These are phyloP conservation scores for Melanomma pulvis-pyrius DNA, from an alignment of 495 filamentous ascomycete genomes.

Conservation along the genomic window DNA sequence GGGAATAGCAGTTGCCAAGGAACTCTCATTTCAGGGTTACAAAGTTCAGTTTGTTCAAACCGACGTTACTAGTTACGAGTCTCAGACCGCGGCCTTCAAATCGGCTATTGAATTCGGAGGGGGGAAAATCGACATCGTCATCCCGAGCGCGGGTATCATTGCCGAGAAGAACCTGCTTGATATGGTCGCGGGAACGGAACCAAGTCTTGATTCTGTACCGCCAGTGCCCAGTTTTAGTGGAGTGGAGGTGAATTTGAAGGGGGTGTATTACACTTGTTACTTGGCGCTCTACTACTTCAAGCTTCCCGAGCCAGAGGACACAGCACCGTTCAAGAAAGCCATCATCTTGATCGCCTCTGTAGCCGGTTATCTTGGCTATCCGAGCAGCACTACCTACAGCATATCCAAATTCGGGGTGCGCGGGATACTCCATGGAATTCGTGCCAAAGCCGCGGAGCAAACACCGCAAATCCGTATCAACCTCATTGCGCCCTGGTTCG, in stretches of 20 bases:
- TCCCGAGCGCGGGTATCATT: conserved; percentile 26
- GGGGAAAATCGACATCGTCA: conserved; percentile 31
- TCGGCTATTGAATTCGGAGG: conserved; percentile 24
- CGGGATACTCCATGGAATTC: conserved; percentile 26
- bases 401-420: conserved; percentile 37
- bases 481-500: conserved; percentile 35
- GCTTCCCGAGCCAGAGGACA: conserved; percentile 1
- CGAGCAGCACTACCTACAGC: conserved; percentile 17
- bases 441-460: conserved; percentile 6
- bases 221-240: conserved; percentile 20
- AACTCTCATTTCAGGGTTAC: conserved; percentile 15
- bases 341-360: conserved; percentile 26
- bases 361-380: conserved; percentile 23
- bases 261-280: conserved; percentile 29
- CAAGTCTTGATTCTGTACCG: conserved; percentile 8
- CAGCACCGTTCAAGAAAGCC: conserved; percentile 28
- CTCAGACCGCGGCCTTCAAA: conserved; percentile 30
- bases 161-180: conserved; percentile 26
- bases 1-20: conserved; percentile 9
- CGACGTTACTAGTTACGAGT: conserved; percentile 34
- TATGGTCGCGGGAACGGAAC: background rate
- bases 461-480: conserved; percentile 25
- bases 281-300: conserved; percentile 37
- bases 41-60: conserved; percentile 24
- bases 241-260: conserved; percentile 32